Base-by-base conservation (phyloP, 2,329 filamentous ascomycete genomes). In the Podosphaera leucotricha region DNA sequence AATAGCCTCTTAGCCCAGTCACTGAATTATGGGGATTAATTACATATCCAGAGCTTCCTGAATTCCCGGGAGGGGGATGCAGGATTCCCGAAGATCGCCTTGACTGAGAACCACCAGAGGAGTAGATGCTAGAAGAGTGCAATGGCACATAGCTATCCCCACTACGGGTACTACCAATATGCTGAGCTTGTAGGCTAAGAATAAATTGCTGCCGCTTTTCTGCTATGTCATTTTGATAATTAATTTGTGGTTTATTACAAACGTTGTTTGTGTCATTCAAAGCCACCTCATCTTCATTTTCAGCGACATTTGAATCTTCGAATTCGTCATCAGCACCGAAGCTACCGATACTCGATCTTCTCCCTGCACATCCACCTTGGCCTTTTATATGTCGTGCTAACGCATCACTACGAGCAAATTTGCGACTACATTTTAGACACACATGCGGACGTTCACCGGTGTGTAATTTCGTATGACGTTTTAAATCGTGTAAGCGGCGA, bases 371-470 rank as follows among this genome's bases (percentile, higher is more conserved):
- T 41, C 90, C 90, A 44, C 90, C 90, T 44, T 86, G 81, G 28
- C 90, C 90, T 62, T 95, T 95, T 58, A 83, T 92, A 59, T 98
- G 90, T 47, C 90, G 75, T 38, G 90, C 90, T 44, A 98, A 64
- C 21, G 90, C 90, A 66, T 98, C 90, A 11, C 90, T 90, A 51
- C 90, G 78, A 38, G 90, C 90, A 62, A 98, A 98, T 52, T 86
- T 83, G 48, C 90, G 75, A 51, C 92, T 84, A 59, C 90, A 98
- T 59, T 92, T 94, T 36, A 82, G 80, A 56, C 90, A 98, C 8
- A 90, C 80, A 55, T 98, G 90, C 11, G 86, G 86, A 55, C 92
- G 78, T 64, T 98, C 90, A 45, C 90, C 90, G 0, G 87, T 95
- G 58, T 98, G 90, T 19, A 98, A 71, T 62, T 98, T 98, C 50